These are phyloP conservation scores for Coemansia sp. DNA, from an alignment of 192 early-diverging fungal genomes.

Conservation along the genomic window DNA sequence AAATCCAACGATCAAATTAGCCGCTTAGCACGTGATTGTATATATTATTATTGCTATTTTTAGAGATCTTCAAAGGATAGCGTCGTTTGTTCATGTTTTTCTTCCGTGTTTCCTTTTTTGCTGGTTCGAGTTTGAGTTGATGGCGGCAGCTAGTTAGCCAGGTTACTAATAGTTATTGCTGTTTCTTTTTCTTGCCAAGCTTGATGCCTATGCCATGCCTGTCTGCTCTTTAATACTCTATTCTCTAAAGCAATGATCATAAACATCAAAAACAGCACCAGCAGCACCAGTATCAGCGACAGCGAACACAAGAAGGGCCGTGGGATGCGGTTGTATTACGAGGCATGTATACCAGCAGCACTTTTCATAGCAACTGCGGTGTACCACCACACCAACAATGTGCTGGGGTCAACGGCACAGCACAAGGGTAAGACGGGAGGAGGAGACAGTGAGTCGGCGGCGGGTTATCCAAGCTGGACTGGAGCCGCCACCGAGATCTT, in stretches of 20 bases:
- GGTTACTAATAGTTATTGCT: too few relatives aligned
- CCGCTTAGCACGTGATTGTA: not conserved
- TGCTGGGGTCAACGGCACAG: not conserved
- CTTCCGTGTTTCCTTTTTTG: too few relatives aligned
- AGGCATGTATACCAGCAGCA: conserved; percentile 33
- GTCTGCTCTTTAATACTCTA: not conserved
- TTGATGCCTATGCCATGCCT: not conserved
- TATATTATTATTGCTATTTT: not conserved
- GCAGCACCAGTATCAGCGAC: not conserved
- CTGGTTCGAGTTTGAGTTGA: too few relatives aligned
- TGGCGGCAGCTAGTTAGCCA: too few relatives aligned
- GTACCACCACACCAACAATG: not conserved
- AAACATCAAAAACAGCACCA: not conserved
- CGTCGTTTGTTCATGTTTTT: too few relatives aligned
- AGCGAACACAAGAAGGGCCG: conserved; percentile 4
- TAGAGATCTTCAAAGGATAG: not conserved
- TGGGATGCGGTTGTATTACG: conserved; percentile 25
- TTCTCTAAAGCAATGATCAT: not conserved
- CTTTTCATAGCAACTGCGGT: conserved; percentile 1
- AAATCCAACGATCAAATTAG: too few relatives aligned
- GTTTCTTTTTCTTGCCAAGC: not conserved
- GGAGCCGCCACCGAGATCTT: not conserved
- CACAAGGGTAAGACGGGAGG: too few relatives aligned
- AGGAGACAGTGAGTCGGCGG: too few relatives aligned
- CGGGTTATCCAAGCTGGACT: not conserved